phyloP scores from a whole-genome alignment of 352 stramenopile species.

The Phytophthora ramorum region DNA sequence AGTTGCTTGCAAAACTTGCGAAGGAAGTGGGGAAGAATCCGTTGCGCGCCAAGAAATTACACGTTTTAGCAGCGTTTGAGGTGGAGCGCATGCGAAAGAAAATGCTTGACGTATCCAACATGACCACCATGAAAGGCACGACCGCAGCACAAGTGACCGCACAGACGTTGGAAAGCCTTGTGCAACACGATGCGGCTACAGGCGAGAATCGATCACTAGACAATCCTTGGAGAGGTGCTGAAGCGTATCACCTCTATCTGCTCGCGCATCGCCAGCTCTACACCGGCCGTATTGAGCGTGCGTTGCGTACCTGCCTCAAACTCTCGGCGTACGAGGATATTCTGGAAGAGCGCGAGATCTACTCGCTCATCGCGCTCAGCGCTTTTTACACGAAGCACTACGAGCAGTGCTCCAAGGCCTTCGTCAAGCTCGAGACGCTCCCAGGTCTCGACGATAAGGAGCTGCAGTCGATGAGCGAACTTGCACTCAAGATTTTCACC shows the following conservation, averaged over 20 bases:
- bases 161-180: constrained; percentile 92
- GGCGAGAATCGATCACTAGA: constrained; percentile 88
- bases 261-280: constrained; percentile 94
- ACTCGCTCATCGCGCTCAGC: constrained; percentile 93
- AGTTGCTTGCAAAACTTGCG: constrained; percentile 89
- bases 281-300: constrained; percentile 75
- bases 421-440: constrained; percentile 94
- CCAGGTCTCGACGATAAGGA: constrained; percentile 68
- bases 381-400: constrained; percentile 93
- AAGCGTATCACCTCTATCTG: constrained; percentile 95
- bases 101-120: constrained; percentile 81
- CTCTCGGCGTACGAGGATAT: constrained; percentile 93
- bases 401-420: constrained; percentile 91
- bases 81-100: constrained; percentile 93
- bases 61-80: constrained; percentile 94
- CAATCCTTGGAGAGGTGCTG: constrained; percentile 94
- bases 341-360: constrained; percentile 90
- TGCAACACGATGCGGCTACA: constrained; percentile 87
- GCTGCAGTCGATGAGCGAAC: constrained; percentile 59
- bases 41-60: constrained; percentile 93
- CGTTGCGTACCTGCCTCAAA: constrained; percentile 89
- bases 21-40: constrained; percentile 86
- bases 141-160: constrained; percentile 86
- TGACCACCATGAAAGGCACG: constrained; percentile 65
- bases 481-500: constrained; percentile 91